Evolutionary conservation across 129 eudicot genomes (phyloP).

Genomic region (Solidago caesia): DNA sequence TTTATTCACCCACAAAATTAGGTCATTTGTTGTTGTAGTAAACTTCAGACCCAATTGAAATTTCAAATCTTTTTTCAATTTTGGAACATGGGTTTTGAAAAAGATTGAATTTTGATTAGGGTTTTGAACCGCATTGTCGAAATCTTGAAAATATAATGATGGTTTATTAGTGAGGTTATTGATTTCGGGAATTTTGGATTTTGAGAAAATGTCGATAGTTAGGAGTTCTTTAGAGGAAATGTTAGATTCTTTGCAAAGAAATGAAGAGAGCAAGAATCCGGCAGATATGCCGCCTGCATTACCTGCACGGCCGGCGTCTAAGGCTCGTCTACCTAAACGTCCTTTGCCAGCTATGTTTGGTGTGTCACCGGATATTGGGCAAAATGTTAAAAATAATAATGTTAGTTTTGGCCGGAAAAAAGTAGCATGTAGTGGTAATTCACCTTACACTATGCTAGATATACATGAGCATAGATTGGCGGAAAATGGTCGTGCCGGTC

Average conservation of each 20-base stretch:
- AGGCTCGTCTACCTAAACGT: constrained; percentile 67
- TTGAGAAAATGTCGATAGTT: constrained; percentile 22
- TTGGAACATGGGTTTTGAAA: background rate
- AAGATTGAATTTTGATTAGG: constrained; percentile 30
- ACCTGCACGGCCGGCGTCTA: constrained; percentile 70
- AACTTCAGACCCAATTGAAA: constrained; percentile 12
- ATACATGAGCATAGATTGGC: constrained; percentile 31
- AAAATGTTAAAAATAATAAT: background rate
- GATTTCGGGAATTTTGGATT: background rate
- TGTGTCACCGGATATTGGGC: constrained; percentile 17
- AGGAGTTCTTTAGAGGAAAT: constrained; percentile 95
- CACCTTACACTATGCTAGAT: constrained; percentile 51
- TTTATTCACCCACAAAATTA: background rate
- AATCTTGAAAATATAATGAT: constrained; percentile 3
- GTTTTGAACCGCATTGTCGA: constrained; percentile 51
- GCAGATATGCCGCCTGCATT: constrained; percentile 81
- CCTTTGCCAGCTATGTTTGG: constrained; percentile 45
- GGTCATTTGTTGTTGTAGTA: background rate
- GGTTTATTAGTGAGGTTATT: background rate
- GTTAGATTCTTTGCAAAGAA: constrained; percentile 65
- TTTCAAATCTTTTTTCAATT: constrained; percentile 1
- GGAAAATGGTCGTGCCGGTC: constrained; percentile 33
- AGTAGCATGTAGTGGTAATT: constrained; percentile 39
- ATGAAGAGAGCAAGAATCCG: constrained; percentile 55
- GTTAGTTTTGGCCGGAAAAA: constrained; percentile 60